Evolutionary conservation across 2,329 filamentous ascomycete genomes (phyloP).

Genomic region (Penicillium thymicola): DNA sequence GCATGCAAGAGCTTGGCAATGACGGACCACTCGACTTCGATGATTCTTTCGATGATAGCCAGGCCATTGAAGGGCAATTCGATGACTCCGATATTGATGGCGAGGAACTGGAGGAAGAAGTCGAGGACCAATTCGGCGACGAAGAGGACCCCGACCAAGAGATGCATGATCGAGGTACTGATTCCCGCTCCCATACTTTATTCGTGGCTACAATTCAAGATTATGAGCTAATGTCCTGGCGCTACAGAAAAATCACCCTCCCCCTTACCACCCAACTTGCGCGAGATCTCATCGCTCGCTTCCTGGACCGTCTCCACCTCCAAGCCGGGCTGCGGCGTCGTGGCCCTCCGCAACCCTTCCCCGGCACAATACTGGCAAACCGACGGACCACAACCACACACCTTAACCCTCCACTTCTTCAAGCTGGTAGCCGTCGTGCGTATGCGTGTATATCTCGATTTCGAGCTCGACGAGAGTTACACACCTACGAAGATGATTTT

Average conservation of each 20-base stretch:
- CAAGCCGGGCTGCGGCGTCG: slow-evolving; percentile 61
- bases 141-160: slow-evolving; percentile 33
- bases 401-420: slow-evolving; percentile 62
- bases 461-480: slow-evolving; percentile 90
- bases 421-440: slow-evolving; percentile 52
- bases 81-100: slow-evolving; percentile 21
- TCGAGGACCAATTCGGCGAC: slow-evolving; percentile 14
- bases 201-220: neutral
- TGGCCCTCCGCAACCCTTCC: slow-evolving; percentile 57
- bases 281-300: slow-evolving; percentile 64
- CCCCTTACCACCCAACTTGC: slow-evolving; percentile 46
- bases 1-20: slow-evolving; percentile 18
- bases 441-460: slow-evolving; percentile 68
- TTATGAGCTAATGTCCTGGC: neutral
- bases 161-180: slow-evolving; percentile 35
- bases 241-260: slow-evolving; percentile 35
- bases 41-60: slow-evolving; percentile 12
- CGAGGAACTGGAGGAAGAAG: slow-evolving; percentile 20
- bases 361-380: slow-evolving; percentile 63
- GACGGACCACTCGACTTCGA: slow-evolving; percentile 19
- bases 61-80: neutral
- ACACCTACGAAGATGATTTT: slow-evolving; percentile 92
- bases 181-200: neutral
- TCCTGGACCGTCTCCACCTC: slow-evolving; percentile 63
- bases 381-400: slow-evolving; percentile 63